These are phyloP conservation scores for Colletotrichum tropicicola DNA, from an alignment of 2,329 filamentous ascomycete species.

Conservation along the genomic window DNA sequence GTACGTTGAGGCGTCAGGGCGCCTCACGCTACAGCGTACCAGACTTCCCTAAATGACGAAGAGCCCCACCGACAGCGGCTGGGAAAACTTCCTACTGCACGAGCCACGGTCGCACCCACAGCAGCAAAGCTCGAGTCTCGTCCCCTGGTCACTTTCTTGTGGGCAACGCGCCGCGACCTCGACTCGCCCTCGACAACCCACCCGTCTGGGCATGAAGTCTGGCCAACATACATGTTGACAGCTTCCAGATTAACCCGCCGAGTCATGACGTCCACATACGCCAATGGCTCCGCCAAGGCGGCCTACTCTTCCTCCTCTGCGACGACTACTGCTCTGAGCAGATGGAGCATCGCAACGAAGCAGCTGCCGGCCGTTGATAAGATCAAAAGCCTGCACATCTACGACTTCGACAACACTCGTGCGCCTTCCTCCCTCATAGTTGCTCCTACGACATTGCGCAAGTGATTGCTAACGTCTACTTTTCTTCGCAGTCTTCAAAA, in stretches of 20 bases:
- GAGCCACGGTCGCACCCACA: slow-evolving; percentile 13
- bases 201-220: slow-evolving; percentile 18
- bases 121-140: slow-evolving; percentile 18
- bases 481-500: slow-evolving; percentile 78
- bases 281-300: slow-evolving; percentile 31
- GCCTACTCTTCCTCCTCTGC: slow-evolving; percentile 29
- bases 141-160: slow-evolving; percentile 8
- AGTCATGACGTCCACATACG: slow-evolving; percentile 32
- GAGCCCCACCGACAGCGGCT: background rate
- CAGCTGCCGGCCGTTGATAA: slow-evolving; percentile 71
- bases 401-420: slow-evolving; percentile 98
- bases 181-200: slow-evolving; percentile 14
- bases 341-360: slow-evolving; percentile 84
- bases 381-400: slow-evolving; percentile 87
- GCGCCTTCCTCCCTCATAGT: slow-evolving; percentile 3
- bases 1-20: too few relatives aligned
- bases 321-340: slow-evolving; percentile 79
- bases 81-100: slow-evolving; percentile 21
- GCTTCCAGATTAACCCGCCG: slow-evolving; percentile 32
- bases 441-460: background rate
- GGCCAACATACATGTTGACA: slow-evolving; percentile 28
- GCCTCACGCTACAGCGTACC: too few relatives aligned
- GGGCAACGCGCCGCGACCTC: slow-evolving; percentile 7
- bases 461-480: slow-evolving; percentile 15
- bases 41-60: too few relatives aligned